Evolutionary conservation across 495 filamentous ascomycete species (phyloP).

Genomic region (Xylaria palmicola): DNA sequence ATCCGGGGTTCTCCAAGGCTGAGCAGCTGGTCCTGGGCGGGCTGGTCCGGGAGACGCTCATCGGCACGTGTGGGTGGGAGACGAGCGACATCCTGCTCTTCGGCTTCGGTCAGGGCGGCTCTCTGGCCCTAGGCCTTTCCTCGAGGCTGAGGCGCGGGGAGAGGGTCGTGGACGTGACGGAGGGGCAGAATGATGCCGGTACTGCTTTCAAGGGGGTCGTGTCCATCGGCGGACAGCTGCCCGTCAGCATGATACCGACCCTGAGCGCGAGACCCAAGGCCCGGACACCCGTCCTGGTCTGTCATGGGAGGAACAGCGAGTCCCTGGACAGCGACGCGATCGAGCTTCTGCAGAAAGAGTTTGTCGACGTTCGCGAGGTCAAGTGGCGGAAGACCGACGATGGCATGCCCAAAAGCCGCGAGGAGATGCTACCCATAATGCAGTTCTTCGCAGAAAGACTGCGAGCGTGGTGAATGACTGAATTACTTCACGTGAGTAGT

Average conservation of each 20-base stretch:
- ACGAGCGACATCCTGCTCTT: constrained; percentile 69
- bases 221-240: constrained; percentile 72
- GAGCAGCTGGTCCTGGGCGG: constrained; percentile 49
- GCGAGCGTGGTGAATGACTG: constrained; percentile 47
- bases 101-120: constrained; percentile 87
- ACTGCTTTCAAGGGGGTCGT: constrained; percentile 61
- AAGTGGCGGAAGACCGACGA: constrained; percentile 74
- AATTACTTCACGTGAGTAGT: neutral
- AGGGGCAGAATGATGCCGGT: neutral
- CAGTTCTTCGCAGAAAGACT: constrained; percentile 81
- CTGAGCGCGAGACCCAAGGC: constrained; percentile 47
- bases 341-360: constrained; percentile 61
- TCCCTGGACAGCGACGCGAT: constrained; percentile 63
- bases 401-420: constrained; percentile 75
- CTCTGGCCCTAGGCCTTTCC: constrained; percentile 64
- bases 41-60: constrained; percentile 60
- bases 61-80: constrained; percentile 69
- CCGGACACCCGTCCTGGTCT: constrained; percentile 72
- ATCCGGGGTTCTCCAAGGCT: constrained; percentile 69
- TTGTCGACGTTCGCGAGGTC: constrained; percentile 69
- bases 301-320: constrained; percentile 62
- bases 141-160: constrained; percentile 38
- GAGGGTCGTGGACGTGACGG: constrained; percentile 27
- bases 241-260: constrained; percentile 49
- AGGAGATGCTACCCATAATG: constrained; percentile 94